Percentiles rank a stretch among this genome's conserved stretches.
phyloP scores from a whole-genome alignment of 2,329 filamentous ascomycete species.

The Pestalotiopsis sp. region DNA sequence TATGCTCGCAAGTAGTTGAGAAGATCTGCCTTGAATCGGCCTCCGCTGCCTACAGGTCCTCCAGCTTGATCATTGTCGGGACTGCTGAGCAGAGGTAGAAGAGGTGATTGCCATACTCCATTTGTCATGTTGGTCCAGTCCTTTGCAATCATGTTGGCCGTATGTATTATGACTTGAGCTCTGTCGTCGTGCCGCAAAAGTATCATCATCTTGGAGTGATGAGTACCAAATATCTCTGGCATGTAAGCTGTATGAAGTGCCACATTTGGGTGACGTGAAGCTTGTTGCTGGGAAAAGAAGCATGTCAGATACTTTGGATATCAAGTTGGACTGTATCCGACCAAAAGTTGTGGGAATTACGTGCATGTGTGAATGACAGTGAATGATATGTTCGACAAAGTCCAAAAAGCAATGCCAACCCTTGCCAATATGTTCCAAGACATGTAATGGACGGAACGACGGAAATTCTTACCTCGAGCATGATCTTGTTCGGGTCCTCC shows the following conservation, averaged over 20 bases:
- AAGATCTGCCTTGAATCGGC: slow-evolving; percentile 76
- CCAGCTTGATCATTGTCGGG: slow-evolving; percentile 16
- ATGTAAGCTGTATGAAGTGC: slow-evolving; percentile 75
- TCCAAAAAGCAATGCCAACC: no score
- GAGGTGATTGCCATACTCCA: slow-evolving; percentile 77
- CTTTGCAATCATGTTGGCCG: slow-evolving; percentile 85
- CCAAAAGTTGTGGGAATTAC: no score
- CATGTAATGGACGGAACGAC: not conserved
- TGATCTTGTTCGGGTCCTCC: slow-evolving; percentile 62
- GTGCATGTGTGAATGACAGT: no score
- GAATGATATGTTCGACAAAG: no score
- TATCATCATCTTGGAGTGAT: slow-evolving; percentile 88
- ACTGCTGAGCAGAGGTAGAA: slow-evolving; percentile 56
- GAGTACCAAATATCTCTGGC: slow-evolving; percentile 84
- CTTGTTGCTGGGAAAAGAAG: slow-evolving; percentile 54
- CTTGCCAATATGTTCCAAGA: not conserved
- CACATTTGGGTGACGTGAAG: slow-evolving; percentile 66
- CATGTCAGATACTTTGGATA: no score
- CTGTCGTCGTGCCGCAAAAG: slow-evolving; percentile 76
- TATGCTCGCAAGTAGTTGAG: slow-evolving; percentile 75
- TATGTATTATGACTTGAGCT: slow-evolving; percentile 82
- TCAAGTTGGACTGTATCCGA: no score
- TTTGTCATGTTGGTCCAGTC: slow-evolving; percentile 92
- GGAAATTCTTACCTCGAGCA: slow-evolving; percentile 54
- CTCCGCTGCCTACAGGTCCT: slow-evolving; percentile 59